Conservation (phyloP, 2,329 filamentous ascomycete species). For the Bertia moriformis region DNA sequence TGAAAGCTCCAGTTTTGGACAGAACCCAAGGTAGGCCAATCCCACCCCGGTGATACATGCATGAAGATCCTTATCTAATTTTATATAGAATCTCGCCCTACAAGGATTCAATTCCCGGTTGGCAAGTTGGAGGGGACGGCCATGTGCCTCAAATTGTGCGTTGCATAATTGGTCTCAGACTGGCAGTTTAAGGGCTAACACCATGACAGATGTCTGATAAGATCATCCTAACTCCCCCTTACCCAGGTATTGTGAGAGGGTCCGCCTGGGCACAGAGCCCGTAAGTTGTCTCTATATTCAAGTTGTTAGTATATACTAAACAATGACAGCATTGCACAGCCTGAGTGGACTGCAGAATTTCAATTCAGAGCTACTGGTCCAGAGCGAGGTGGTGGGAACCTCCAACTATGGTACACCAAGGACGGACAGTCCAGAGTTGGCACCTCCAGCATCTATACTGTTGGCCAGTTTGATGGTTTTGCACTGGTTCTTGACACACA, state of each 20-base stretch:
- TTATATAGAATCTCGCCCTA: background rate
- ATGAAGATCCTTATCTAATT: too few species aligned
- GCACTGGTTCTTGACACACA: constrained; percentile 75
- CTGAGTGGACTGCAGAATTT: constrained; percentile 70
- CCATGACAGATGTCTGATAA: constrained; percentile 60
- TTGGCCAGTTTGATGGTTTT: constrained; percentile 76
- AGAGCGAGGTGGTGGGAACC: constrained; percentile 72
- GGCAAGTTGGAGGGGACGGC: background rate
- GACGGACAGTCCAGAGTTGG: constrained; percentile 52
- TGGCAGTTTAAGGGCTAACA: background rate
- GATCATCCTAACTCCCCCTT: constrained; percentile 76
- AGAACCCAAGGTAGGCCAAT: background rate
- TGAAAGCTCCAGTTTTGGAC: background rate
- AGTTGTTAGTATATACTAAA: background rate
- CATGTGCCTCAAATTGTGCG: background rate
- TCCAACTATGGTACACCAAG: constrained; percentile 83
- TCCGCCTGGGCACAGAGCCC: constrained; percentile 62
- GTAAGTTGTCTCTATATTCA: constrained; percentile 9
- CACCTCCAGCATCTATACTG: constrained; percentile 69
- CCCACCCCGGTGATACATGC: too few species aligned
- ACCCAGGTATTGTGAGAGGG: constrained; percentile 71
- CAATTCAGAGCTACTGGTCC: constrained; percentile 78
- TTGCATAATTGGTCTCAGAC: background rate
- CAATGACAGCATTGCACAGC: constrained; percentile 30
- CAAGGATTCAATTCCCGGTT: background rate